phyloP scores from a whole-genome alignment of 495 filamentous ascomycete genomes.

The Polyplosphaeria fusca region DNA sequence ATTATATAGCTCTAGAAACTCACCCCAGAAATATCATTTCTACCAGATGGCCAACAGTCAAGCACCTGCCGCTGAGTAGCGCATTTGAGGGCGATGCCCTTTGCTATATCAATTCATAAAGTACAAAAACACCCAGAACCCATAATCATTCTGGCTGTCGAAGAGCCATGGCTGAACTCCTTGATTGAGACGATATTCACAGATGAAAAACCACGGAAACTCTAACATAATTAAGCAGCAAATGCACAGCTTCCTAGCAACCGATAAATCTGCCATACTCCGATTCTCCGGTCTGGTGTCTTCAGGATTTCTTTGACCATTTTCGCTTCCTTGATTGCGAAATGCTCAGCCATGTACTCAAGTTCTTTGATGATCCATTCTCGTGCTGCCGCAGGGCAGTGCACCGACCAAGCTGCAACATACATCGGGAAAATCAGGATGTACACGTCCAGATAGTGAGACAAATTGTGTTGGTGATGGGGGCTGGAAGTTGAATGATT shows the following conservation, averaged over 20 bases:
- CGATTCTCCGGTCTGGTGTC: slow-evolving; percentile 6
- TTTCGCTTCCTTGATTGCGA: slow-evolving; percentile 35
- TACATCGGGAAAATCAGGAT: slow-evolving; percentile 39
- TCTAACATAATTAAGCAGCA: background rate
- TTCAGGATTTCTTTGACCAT: slow-evolving; percentile 33
- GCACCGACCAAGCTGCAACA: slow-evolving; percentile 28
- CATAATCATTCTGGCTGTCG: no score
- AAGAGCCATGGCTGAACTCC: no score
- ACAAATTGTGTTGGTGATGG: slow-evolving; percentile 5
- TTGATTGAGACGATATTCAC: no score
- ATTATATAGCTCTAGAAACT: no score
- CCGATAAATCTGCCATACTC: slow-evolving; percentile 39
- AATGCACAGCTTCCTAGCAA: slow-evolving; percentile 43
- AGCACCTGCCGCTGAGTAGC: no score
- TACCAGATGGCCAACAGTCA: no score
- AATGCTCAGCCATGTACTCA: slow-evolving; percentile 31
- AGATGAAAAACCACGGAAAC: no score
- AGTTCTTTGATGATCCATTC: slow-evolving; percentile 37
- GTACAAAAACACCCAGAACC: no score
- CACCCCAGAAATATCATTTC: no score
- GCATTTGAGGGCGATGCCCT: no score
- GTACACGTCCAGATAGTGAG: slow-evolving; percentile 32
- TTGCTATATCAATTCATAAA: no score
- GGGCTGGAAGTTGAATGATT: background rate
- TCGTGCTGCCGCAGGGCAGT: slow-evolving; percentile 15